phyloP scores from a whole-genome alignment of 805 yeast genomes.

The Wickerhamomyces canadensis region DNA sequence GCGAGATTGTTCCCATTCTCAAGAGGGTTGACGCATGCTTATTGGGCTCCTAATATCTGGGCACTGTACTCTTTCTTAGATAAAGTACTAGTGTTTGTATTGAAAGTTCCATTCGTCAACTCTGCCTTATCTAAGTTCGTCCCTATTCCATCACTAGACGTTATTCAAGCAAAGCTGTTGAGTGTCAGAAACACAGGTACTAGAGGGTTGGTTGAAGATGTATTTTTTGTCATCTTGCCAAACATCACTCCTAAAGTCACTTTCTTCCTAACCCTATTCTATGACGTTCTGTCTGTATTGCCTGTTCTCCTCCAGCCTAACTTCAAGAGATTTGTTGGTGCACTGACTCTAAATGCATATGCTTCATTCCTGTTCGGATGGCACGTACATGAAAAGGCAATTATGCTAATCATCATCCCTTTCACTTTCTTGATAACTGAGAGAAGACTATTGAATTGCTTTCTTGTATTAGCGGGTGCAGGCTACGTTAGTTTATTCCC shows the following conservation, averaged over 20 bases:
- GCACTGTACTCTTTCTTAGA: constrained; percentile 85
- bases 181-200: constrained; percentile 47
- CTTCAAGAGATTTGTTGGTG: constrained; percentile 73
- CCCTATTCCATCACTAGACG: constrained; percentile 27
- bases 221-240: constrained; percentile 75
- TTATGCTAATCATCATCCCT: constrained; percentile 85
- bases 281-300: constrained; percentile 70
- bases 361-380: constrained; percentile 93
- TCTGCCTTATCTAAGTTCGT: constrained; percentile 31
- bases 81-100: constrained; percentile 50
- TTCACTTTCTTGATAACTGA: constrained; percentile 72
- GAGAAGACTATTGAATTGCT: constrained; percentile 64
- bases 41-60: constrained; percentile 99
- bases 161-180: constrained; percentile 25
- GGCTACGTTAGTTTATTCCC: constrained; percentile 91
- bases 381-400: constrained; percentile 98
- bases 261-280: constrained; percentile 74
- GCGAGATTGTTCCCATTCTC: constrained; percentile 85
- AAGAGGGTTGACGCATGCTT: constrained; percentile 93
- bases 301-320: constrained; percentile 71
- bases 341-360: constrained; percentile 83
- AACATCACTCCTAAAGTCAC: constrained; percentile 74
- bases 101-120: constrained; percentile 33
- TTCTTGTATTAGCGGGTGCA: constrained; percentile 64
- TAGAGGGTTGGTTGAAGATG: constrained; percentile 89